Percentiles rank a stretch among this genome's conserved stretches.
Conservation (phyloP, 495 filamentous ascomycete genomes). For the Podospora pseudopauciseta region DNA sequence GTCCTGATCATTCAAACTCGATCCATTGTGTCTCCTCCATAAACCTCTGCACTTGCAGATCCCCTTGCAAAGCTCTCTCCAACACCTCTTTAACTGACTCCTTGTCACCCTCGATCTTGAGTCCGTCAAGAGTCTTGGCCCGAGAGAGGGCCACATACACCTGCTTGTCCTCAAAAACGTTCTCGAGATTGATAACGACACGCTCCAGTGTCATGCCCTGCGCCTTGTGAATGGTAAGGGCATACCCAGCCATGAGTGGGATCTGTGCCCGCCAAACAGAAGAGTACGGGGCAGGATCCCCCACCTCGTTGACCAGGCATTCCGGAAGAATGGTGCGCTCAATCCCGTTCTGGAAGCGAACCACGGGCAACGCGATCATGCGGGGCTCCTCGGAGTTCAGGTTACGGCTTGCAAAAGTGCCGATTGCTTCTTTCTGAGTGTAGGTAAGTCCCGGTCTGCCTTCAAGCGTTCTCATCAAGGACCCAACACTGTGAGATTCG, state of each 20-base stretch:
- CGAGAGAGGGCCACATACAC: constrained; percentile 75
- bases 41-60: neutral
- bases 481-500: neutral
- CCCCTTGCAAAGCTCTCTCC: neutral
- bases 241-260: constrained; percentile 89
- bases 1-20: neutral
- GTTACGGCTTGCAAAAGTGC: constrained; percentile 28
- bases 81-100: neutral
- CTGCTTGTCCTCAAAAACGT: constrained; percentile 87
- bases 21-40: neutral
- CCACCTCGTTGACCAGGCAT: constrained; percentile 46
- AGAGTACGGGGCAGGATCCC: constrained; percentile 47
- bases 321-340: constrained; percentile 43
- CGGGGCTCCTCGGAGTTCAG: neutral
- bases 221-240: constrained; percentile 89
- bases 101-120: constrained; percentile 43
- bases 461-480: neutral
- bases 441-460: constrained; percentile 20
- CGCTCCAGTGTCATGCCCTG: constrained; percentile 91
- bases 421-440: constrained; percentile 34
- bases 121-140: constrained; percentile 73
- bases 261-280: constrained; percentile 75
- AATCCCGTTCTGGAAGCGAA: constrained; percentile 58
- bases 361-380: constrained; percentile 53
- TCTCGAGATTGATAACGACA: constrained; percentile 82